phyloP scores from a whole-genome alignment of 164 flowering plant genomes.

The Houttuynia cordata region DNA sequence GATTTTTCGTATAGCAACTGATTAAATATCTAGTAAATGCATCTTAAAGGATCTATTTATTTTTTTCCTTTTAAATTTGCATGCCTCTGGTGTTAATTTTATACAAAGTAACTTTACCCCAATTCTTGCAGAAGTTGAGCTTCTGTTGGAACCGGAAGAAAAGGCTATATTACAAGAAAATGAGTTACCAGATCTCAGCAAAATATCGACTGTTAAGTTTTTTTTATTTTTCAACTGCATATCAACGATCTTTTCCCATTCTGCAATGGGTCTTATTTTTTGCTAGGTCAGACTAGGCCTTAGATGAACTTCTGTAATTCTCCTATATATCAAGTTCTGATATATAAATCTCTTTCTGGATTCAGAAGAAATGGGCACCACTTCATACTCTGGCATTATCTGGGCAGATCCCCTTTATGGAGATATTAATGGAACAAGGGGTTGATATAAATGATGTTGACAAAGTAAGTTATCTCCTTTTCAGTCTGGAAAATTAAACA shows the following conservation, averaged over 20 bases:
- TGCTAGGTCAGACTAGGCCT: neutral
- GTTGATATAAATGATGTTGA: constrained; percentile 49
- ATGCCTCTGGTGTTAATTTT: neutral
- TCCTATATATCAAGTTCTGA: neutral
- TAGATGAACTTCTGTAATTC: neutral
- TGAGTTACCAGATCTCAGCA: constrained; percentile 38
- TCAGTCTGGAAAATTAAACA: neutral
- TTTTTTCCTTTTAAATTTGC: neutral
- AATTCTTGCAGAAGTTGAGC: constrained; percentile 64
- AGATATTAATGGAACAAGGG: constrained; percentile 53
- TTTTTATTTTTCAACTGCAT: neutral
- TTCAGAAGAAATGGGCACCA: constrained; percentile 54
- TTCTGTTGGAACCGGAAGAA: constrained; percentile 66
- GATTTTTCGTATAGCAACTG: too few relatives aligned
- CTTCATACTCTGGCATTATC: constrained; percentile 71
- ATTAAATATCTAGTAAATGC: too few relatives aligned
- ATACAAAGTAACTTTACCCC: neutral
- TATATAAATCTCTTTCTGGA: neutral
- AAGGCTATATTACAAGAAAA: constrained; percentile 50
- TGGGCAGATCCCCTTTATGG: constrained; percentile 60
- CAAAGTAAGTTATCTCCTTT: constrained; percentile 29
- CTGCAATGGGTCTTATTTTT: neutral
- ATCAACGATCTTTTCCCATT: neutral
- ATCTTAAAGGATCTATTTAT: too few relatives aligned
- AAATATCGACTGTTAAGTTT: constrained; percentile 61